Conservation (phyloP, 495 filamentous ascomycete genomes). For the Penicillium salamii region DNA sequence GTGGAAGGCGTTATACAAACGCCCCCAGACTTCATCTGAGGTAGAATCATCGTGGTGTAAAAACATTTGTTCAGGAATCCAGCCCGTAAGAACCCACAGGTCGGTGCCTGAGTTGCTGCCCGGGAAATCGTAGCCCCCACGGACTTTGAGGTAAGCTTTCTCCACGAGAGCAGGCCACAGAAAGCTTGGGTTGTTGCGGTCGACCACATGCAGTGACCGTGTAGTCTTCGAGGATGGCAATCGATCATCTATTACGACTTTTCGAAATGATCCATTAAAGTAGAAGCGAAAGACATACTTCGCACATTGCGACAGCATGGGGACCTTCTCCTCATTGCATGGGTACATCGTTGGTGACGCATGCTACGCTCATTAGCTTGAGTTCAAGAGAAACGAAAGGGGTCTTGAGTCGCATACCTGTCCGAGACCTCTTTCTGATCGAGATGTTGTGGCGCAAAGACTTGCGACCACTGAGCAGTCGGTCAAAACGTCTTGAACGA, state of each 20-base stretch:
- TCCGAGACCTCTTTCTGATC: slow-evolving; percentile 56
- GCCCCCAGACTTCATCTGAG: slow-evolving; percentile 70
- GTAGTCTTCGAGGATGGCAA: slow-evolving; percentile 73
- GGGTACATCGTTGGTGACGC: slow-evolving; percentile 72
- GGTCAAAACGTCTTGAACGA: slow-evolving; percentile 90
- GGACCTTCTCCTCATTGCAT: slow-evolving; percentile 57
- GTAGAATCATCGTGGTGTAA: slow-evolving; percentile 78
- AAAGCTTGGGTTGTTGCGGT: slow-evolving; percentile 71
- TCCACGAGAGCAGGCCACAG: slow-evolving; percentile 94
- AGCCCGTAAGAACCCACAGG: slow-evolving; percentile 84
- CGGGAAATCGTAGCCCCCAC: slow-evolving; percentile 96
- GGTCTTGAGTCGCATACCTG: slow-evolving; percentile 48
- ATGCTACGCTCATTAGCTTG: slow-evolving; percentile 48
- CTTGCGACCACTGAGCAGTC: slow-evolving; percentile 98
- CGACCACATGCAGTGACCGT: slow-evolving; percentile 80
- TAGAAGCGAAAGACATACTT: slow-evolving; percentile 90
- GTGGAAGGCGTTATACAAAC: slow-evolving; percentile 70
- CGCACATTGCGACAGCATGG: slow-evolving; percentile 63
- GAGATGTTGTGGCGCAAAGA: slow-evolving; percentile 77
- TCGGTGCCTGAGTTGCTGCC: slow-evolving; percentile 98
- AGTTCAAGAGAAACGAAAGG: not conserved
- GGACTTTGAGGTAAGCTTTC: slow-evolving; percentile 96
- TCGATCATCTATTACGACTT: slow-evolving; percentile 87
- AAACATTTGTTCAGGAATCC: slow-evolving; percentile 96
- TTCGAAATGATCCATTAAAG: slow-evolving; percentile 91